phyloP scores from a whole-genome alignment of 768 basidiomycete species.

The Mycena metata region DNA sequence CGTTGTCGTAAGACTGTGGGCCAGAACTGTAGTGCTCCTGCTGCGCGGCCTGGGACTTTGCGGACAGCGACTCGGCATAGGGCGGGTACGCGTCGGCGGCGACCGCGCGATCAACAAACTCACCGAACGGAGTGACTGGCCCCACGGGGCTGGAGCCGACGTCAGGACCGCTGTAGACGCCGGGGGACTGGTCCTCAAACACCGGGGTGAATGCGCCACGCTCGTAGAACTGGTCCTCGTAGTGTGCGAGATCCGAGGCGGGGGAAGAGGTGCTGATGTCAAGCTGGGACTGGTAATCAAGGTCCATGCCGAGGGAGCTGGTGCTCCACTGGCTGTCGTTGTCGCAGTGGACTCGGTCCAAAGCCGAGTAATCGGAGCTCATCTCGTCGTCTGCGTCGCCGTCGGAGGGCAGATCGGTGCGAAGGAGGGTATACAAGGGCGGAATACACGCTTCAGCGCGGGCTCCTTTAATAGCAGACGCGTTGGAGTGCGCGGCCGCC shows the following conservation, averaged over 20 bases:
- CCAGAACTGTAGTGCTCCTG: conserved; percentile 36
- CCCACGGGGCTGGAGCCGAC: conserved; percentile 76
- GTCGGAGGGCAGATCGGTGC: conserved; percentile 38
- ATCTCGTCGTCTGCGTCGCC: conserved; percentile 62
- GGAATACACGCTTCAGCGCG: conserved; percentile 89
- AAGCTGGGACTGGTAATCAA: conserved; percentile 43
- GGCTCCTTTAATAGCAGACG: conserved; percentile 86
- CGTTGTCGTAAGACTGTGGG: conserved; percentile 38
- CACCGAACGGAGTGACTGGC: conserved; percentile 82
- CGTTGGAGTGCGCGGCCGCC: conserved; percentile 77
- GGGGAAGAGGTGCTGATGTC: conserved; percentile 35
- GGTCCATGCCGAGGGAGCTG: conserved; percentile 49
- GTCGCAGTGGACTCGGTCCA: conserved; percentile 52
- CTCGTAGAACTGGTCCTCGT: conserved; percentile 50
- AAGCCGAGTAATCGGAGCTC: conserved; percentile 53
- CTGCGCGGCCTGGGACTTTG: conserved; percentile 41
- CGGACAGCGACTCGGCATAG: conserved; percentile 38
- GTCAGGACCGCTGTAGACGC: conserved; percentile 63
- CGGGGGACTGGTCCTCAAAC: conserved; percentile 76
- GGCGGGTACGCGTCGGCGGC: conserved; percentile 50
- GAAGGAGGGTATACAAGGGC: conserved; percentile 65
- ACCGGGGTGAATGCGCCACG: conserved; percentile 71
- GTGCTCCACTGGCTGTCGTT: conserved; percentile 54
- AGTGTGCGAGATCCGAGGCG: conserved; percentile 42
- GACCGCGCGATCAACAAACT: conserved; percentile 81